Percentiles rank a stretch among this genome's conserved stretches.
These are phyloP conservation scores for Oryza officinalis DNA, from an alignment of 176 grass and related monocot species.

Conservation along the genomic window DNA sequence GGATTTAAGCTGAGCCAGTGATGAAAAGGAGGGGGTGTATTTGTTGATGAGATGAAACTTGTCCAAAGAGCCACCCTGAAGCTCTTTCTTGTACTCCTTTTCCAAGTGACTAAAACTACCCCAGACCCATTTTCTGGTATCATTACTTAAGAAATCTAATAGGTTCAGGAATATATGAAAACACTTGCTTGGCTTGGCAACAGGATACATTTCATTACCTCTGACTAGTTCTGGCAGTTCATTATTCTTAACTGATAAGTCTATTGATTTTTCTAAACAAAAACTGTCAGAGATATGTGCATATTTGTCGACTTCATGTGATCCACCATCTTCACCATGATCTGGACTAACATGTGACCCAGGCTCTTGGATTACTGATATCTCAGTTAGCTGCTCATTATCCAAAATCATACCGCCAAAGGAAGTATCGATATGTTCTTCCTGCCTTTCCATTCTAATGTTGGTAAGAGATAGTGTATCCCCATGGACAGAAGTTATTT, in stretches of 20 bases:
- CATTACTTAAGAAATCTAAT: conserved; percentile 36
- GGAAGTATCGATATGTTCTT: conserved; percentile 17
- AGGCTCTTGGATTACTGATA: conserved; percentile 34
- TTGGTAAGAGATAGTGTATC: neutral
- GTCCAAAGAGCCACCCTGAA: conserved; percentile 54
- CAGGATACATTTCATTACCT: conserved; percentile 6
- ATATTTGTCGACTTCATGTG: neutral
- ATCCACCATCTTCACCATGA: conserved; percentile 30
- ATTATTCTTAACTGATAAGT: conserved; percentile 28
- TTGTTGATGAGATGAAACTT: conserved; percentile 81
- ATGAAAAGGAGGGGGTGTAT: conserved; percentile 47
- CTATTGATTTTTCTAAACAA: conserved; percentile 12
- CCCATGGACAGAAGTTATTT: neutral
- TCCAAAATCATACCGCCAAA: conserved; percentile 10
- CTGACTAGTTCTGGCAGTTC: conserved; percentile 33
- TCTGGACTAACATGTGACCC: conserved; percentile 22
- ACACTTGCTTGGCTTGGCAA: conserved; percentile 27
- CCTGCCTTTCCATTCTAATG: conserved; percentile 27
- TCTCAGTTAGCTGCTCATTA: conserved; percentile 27
- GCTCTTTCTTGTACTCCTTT: conserved; percentile 71
- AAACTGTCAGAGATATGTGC: neutral
- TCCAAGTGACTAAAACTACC: conserved; percentile 53
- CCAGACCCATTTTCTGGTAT: conserved; percentile 63
- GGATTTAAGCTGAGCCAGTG: conserved; percentile 41
- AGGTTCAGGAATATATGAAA: conserved; percentile 12